Evolutionary conservation across 1,284 basidiomycete species (phyloP).

Genomic region (Heliocybe sulcata): DNA sequence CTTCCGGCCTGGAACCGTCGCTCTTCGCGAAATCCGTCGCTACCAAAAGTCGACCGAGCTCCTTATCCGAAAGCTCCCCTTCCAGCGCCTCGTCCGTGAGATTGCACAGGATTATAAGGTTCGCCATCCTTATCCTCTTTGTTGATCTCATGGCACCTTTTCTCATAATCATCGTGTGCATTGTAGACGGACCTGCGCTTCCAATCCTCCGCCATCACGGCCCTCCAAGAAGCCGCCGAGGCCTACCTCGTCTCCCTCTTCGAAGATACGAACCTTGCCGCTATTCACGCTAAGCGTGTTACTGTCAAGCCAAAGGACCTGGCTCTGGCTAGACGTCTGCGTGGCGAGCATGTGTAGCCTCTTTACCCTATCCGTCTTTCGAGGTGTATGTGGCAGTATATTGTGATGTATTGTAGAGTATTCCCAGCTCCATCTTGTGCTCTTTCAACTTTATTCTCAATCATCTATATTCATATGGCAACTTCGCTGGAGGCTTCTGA

Average conservation of each 20-base stretch:
- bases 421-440: no score
- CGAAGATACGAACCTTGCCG: slow-evolving; percentile 41
- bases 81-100: slow-evolving; percentile 73
- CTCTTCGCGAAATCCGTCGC: slow-evolving; percentile 78
- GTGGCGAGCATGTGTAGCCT: slow-evolving; percentile 32
- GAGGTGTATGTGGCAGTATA: neutral
- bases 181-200: slow-evolving; percentile 57
- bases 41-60: slow-evolving; percentile 83
- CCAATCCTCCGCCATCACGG: slow-evolving; percentile 58
- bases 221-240: slow-evolving; percentile 58
- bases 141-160: slow-evolving; percentile 15
- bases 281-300: slow-evolving; percentile 42
- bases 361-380: neutral
- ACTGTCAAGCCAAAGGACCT: slow-evolving; percentile 42
- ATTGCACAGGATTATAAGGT: slow-evolving; percentile 72
- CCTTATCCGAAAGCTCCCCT: slow-evolving; percentile 72
- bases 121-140: slow-evolving; percentile 14
- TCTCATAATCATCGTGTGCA: neutral
- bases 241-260: slow-evolving; percentile 58
- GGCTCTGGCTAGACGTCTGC: slow-evolving; percentile 45
- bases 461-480: no score
- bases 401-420: neutral
- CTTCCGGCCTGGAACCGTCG: slow-evolving; percentile 63
- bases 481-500: no score
- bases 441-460: no score